Evolutionary conservation across 129 eudicot genomes (phyloP), one percentile per base, ranked within the genome.

Genomic region (Ambrosia trifida): DNA sequence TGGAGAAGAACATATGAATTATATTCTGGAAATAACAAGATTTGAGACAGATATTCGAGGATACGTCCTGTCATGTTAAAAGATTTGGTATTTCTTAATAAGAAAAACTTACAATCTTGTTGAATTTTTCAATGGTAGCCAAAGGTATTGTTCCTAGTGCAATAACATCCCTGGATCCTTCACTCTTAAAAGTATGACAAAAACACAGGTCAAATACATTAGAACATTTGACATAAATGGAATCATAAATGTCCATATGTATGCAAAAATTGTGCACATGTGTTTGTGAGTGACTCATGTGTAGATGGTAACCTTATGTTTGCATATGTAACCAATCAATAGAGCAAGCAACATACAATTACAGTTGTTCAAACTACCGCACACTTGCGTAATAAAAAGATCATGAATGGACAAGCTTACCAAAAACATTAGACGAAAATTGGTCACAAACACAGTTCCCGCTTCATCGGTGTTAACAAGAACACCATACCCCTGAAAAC

Each of bases 391-490:
- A 64, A 32, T 24, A 40, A 38, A 66, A 47, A 59, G 33, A 59
- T 49, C 20, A 72, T 62, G 4, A 52, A 68, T 69, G 74, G 30
- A 44, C n/a, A 68, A 66, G 88, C 88, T 87, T 74, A 95, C 99
- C 96, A 90, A 66, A 82, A 94, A 90, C 54, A 95, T 91, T 67
- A 95, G 91, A 38, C 99, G 97, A 43, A 85, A 95, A 70, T 90
- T 95, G 50, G 99, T 95, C 38, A 95, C 97, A 44, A 85, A 85
- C 85, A 86, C 77, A 11, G 88, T 84, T 38, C 99, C 99, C 18
- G 97, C 97, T 81, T 95, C 96, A 73, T 88, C 90, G 12, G 86
- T 86, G 73, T 95, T 95, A 59, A 90, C 99, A 85, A 95, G 97
- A 76, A 87, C 94, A 31, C 93, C 97, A 84, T 78, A 51, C 64